Evolutionary conservation across 495 filamentous ascomycete genomes (phyloP).

Genomic region (Neurospora sp.): DNA sequence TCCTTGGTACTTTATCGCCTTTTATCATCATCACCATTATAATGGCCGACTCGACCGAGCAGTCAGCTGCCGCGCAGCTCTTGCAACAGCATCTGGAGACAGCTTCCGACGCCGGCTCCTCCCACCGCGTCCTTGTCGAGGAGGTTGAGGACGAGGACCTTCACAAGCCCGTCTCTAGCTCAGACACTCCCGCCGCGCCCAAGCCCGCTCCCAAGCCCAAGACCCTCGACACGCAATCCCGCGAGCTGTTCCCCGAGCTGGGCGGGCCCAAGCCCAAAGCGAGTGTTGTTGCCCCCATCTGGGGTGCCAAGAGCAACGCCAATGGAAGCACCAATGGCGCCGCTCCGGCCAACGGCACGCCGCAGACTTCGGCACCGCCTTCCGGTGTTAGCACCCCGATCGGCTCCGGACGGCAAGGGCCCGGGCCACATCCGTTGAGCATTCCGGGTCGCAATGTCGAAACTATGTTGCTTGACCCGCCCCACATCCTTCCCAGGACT

Average conservation of each 20-base stretch:
- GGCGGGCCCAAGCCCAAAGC: conserved; percentile 60
- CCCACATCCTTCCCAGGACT: conserved; percentile 58
- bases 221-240: conserved; percentile 67
- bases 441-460: conserved; percentile 74
- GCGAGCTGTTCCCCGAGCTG: conserved; percentile 83
- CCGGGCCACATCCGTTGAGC: conserved; percentile 50
- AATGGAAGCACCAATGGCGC: conserved; percentile 54
- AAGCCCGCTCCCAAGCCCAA: conserved; percentile 57
- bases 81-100: conserved; percentile 53
- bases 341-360: conserved; percentile 37
- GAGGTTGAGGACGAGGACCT: conserved; percentile 77
- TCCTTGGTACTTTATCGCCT: background rate
- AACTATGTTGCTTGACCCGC: conserved; percentile 56
- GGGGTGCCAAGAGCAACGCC: conserved; percentile 31
- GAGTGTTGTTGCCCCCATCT: conserved; percentile 49
- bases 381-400: conserved; percentile 49
- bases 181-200: conserved; percentile 33
- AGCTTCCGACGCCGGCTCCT: conserved; percentile 35
- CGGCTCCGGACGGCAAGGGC: conserved; percentile 33
- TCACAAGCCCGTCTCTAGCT: conserved; percentile 20
- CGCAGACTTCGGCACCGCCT: conserved; percentile 47
- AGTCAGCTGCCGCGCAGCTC: conserved; percentile 62
- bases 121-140: conserved; percentile 64
- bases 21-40: conserved; percentile 4
- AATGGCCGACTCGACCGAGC: conserved; percentile 24